phyloP scores from a whole-genome alignment of 2,329 filamentous ascomycete species.

The Alternaria dauci region DNA sequence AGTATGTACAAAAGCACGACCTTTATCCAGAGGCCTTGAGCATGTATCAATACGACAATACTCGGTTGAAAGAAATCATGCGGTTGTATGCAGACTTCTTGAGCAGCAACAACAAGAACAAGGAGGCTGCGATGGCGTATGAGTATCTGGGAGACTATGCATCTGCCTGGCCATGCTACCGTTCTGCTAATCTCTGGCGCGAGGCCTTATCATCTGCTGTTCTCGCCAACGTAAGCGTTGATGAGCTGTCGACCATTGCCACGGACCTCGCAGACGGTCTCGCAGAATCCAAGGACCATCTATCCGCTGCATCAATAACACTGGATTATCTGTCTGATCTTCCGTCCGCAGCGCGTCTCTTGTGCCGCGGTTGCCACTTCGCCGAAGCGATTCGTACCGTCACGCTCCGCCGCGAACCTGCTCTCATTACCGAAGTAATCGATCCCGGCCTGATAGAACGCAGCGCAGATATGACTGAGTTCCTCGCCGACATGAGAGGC shows the following conservation, averaged over 20 bases:
- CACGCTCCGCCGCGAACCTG: slow-evolving; percentile 65
- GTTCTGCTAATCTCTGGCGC: slow-evolving; percentile 86
- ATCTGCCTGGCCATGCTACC: slow-evolving; percentile 83
- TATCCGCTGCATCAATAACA: slow-evolving; percentile 79
- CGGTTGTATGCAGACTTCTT: slow-evolving; percentile 82
- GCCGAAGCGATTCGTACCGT: slow-evolving; percentile 85
- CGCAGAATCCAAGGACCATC: slow-evolving; percentile 84
- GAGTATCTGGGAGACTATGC: slow-evolving; percentile 81
- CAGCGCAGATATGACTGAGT: slow-evolving; percentile 82
- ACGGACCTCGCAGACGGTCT: slow-evolving; percentile 78
- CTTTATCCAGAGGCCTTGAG: slow-evolving; percentile 81
- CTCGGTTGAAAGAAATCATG: slow-evolving; percentile 73
- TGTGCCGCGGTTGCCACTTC: slow-evolving; percentile 89
- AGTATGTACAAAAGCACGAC: slow-evolving; percentile 79
- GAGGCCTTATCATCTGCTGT: slow-evolving; percentile 85
- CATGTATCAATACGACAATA: slow-evolving; percentile 82
- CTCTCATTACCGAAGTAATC: slow-evolving; percentile 73
- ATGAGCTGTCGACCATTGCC: slow-evolving; percentile 74
- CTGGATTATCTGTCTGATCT: slow-evolving; percentile 81
- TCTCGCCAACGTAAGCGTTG: slow-evolving; percentile 65
- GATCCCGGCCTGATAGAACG: slow-evolving; percentile 83
- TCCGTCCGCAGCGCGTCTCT: slow-evolving; percentile 72
- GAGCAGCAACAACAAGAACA: slow-evolving; percentile 75
- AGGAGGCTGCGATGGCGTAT: slow-evolving; percentile 88
- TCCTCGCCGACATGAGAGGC: slow-evolving; percentile 89